Conservation (phyloP, 179 eudicot species). For the Gypsophila paniculata region DNA sequence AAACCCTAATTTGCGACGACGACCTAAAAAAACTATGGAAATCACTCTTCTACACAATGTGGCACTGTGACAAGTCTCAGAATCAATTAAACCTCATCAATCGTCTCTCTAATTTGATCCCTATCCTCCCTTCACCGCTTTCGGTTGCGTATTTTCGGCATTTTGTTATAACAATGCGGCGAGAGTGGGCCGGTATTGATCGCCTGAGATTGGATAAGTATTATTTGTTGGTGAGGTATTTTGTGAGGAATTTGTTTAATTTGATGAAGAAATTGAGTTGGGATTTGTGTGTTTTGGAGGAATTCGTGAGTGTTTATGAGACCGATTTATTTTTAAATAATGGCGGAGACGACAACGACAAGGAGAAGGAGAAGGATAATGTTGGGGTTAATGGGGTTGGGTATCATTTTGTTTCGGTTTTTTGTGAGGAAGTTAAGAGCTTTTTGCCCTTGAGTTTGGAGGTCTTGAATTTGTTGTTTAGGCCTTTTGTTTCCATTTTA, state of each 20-base stretch:
- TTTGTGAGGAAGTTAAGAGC: slow-evolving; percentile 56
- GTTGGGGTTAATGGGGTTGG: slow-evolving; percentile 57
- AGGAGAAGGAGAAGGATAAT: background rate
- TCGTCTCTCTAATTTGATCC: slow-evolving; percentile 46
- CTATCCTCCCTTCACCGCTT: slow-evolving; percentile 32
- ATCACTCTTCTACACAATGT: slow-evolving; percentile 76
- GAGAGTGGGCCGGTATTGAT: slow-evolving; percentile 88
- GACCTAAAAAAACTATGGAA: slow-evolving; percentile 83
- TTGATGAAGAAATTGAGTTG: slow-evolving; percentile 47
- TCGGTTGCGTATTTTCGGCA: slow-evolving; percentile 50
- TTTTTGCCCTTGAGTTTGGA: slow-evolving; percentile 58
- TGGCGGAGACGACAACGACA: slow-evolving; percentile 44
- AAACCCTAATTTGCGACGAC: slow-evolving; percentile 52
- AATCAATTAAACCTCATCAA: slow-evolving; percentile 54
- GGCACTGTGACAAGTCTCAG: slow-evolving; percentile 76
- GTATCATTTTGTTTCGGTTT: slow-evolving; percentile 70
- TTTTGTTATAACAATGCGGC: slow-evolving; percentile 52
- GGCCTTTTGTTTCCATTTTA: slow-evolving; percentile 48
- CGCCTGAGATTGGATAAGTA: slow-evolving; percentile 76
- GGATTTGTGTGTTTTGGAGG: slow-evolving; percentile 48
- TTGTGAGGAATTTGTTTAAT: slow-evolving; percentile 45
- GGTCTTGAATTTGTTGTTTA: slow-evolving; percentile 49
- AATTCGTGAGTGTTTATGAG: slow-evolving; percentile 43
- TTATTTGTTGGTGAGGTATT: slow-evolving; percentile 61
- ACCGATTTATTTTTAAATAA: slow-evolving; percentile 40